Evolutionary conservation across 2,329 filamentous ascomycete genomes (phyloP), one percentile per base, ranked within the genome.

Genomic region (Zymoseptoria passerinii): DNA sequence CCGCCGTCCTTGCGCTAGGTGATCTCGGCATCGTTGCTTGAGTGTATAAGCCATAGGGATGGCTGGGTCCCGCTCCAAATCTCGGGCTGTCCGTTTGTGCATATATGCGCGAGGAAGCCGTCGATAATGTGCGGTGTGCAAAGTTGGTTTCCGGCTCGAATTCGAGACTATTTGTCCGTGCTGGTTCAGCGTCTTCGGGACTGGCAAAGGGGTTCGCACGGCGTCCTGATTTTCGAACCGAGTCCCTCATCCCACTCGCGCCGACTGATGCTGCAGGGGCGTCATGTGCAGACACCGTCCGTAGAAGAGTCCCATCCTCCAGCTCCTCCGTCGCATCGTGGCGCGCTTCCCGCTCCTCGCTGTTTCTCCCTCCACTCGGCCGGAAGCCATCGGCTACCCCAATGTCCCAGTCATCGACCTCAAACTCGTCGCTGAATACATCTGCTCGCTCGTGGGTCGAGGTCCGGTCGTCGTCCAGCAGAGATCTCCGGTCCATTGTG

Each of bases 31-130:
- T 69, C 56, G 87, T 81, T 57, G 84, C 82, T 70, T 95, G 90
- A 6, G 87, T 83, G 72, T 95, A 95, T 83, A 92, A 87, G 65
- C 83, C 83, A 71, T 95, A 95, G 0, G 90, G 89, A 72, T 94
- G 88, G 55, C 89, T 94, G 18, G 90, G 90, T 3, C 82, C 84
- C 1, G 85, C 82, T 6, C 85, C 87, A 55, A 82, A 81, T 64
- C 90, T 89, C 10, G 87, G 87, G 58, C 83, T 86, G 58, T 89
- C 80, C 3, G 78, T 74, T 35, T 72, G 71, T 16, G 70, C 70
- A 54, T 67, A 72, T 16, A 69, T 57, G 23, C 61, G 58, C 5
- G 77, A 78, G 3, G 71, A 77, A 3, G 74, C 68, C 8, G 70
- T 71, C 8, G 70, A 72, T n/a, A 66, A 61, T 8, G 69, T 69